These are phyloP conservation scores for Globisporangium ultimum DNA, from an alignment of 352 stramenopile species.

Conservation along the genomic window DNA sequence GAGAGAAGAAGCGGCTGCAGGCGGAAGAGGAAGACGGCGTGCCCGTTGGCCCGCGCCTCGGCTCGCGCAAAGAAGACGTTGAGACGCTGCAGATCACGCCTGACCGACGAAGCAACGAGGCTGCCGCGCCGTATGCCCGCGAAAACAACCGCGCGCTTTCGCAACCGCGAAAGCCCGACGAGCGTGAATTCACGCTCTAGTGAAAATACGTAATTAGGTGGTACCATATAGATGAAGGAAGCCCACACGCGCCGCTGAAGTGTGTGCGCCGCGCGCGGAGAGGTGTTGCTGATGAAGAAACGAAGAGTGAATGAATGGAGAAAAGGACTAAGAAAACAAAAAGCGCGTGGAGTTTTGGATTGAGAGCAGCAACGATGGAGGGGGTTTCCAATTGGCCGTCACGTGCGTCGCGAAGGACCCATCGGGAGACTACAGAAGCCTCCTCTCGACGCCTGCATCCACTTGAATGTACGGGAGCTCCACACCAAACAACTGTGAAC, in stretches of 20 bases:
- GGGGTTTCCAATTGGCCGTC: no score
- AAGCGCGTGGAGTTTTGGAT: no score
- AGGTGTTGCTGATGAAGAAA: no score
- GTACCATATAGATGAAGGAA: not conserved
- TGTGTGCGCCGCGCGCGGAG: no score
- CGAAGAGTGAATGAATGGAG: no score
- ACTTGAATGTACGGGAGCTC: no score
- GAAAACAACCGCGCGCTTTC: slow-evolving; percentile 13
- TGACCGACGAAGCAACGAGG: slow-evolving; percentile 14
- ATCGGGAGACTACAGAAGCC: no score
- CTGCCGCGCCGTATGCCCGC: slow-evolving; percentile 7
- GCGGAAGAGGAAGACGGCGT: slow-evolving; percentile 3
- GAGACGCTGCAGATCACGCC: slow-evolving; percentile 21
- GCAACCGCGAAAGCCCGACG: slow-evolving; percentile 9
- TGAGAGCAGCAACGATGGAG: no score
- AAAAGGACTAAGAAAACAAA: no score
- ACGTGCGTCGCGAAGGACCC: no score
- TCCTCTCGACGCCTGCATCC: no score
- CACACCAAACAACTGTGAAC: no score
- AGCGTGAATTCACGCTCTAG: slow-evolving; percentile 22
- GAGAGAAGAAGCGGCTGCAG: slow-evolving; percentile 24
- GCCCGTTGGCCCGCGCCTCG: slow-evolving; percentile 3
- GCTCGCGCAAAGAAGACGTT: slow-evolving; percentile 19
- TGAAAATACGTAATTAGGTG: not conserved
- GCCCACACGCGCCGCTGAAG: not conserved